Conservation (phyloP, 1,139 yeast genomes). For the Tardiomyces blankii region DNA sequence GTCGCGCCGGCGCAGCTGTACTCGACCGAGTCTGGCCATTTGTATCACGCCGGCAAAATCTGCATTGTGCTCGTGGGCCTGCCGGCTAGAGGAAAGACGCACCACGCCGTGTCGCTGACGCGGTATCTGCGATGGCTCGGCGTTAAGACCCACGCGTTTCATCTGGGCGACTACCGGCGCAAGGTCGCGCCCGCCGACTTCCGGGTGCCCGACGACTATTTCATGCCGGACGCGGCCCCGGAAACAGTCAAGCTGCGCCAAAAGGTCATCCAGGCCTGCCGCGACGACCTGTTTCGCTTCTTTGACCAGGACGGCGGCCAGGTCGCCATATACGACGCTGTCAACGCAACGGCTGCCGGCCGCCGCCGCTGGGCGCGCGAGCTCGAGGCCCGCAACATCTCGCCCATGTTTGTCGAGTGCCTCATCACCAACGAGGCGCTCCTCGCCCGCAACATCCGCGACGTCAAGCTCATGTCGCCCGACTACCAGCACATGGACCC, state of each 20-base stretch:
- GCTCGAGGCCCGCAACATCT: slow-evolving; percentile 51
- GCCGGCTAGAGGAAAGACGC: slow-evolving; percentile 96
- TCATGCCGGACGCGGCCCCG: slow-evolving; percentile 49
- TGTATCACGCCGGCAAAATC: slow-evolving; percentile 93
- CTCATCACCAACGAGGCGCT: slow-evolving; percentile 65
- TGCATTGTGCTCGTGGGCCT: slow-evolving; percentile 84
- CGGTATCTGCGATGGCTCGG: slow-evolving; percentile 90
- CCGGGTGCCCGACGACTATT: slow-evolving; percentile 58
- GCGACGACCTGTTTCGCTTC: slow-evolving; percentile 58
- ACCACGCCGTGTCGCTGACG: slow-evolving; percentile 81
- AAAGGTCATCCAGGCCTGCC: slow-evolving; percentile 51
- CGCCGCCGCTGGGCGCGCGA: slow-evolving; percentile 46
- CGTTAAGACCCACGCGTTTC: slow-evolving; percentile 84
- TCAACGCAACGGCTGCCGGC: slow-evolving; percentile 67
- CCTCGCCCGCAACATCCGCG: slow-evolving; percentile 66
- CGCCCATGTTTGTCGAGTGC: slow-evolving; percentile 80
- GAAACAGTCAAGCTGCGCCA: slow-evolving; percentile 50
- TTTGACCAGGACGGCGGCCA: slow-evolving; percentile 71
- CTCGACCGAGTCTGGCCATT: slow-evolving; percentile 78
- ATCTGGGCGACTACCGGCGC: slow-evolving; percentile 85
- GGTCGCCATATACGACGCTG: slow-evolving; percentile 93
- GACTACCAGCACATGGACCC: slow-evolving; percentile 71
- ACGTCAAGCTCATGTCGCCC: slow-evolving; percentile 73
- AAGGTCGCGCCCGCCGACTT: slow-evolving; percentile 32
- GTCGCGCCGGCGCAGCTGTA: slow-evolving; percentile 68